Percentiles rank a stretch among this genome's conserved stretches.
Conservation (phyloP, 1,284 basidiomycete genomes). For the Leccinum pachyderme region DNA sequence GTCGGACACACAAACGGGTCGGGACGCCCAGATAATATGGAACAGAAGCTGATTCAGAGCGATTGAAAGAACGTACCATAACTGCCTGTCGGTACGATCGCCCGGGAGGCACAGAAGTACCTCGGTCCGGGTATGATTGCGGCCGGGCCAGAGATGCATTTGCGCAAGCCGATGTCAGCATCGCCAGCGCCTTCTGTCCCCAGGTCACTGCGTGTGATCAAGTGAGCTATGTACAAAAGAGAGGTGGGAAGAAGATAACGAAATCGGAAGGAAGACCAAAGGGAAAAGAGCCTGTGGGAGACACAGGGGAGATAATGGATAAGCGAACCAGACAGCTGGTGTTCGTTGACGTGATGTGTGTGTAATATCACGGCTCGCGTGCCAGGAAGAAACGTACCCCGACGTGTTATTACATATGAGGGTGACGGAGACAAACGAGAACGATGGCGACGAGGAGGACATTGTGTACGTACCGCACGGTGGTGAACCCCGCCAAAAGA, state of each 20-base stretch:
- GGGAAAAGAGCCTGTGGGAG: not conserved
- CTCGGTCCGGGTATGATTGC: slow-evolving; percentile 60
- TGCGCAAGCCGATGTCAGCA: slow-evolving; percentile 58
- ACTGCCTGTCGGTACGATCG: slow-evolving; percentile 60
- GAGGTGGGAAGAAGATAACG: too few relatives aligned
- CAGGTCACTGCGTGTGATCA: slow-evolving; percentile 45
- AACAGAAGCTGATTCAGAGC: not conserved
- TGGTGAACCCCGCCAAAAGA: slow-evolving; percentile 63
- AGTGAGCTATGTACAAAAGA: not conserved
- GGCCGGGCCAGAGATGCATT: slow-evolving; percentile 44
- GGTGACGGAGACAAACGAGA: not conserved
- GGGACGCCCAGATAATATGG: not conserved
- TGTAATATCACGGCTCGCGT: not conserved
- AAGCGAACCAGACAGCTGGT: slow-evolving; percentile 2
- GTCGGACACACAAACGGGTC: not conserved
- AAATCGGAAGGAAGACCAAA: not conserved
- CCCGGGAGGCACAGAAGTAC: slow-evolving; percentile 61
- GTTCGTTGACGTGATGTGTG: slow-evolving; percentile 3
- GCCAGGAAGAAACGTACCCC: not conserved
- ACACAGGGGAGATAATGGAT: slow-evolving; percentile 1
- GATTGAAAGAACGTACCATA: slow-evolving; percentile 46
- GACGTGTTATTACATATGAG: not conserved
- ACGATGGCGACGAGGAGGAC: not conserved
- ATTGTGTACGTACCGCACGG: slow-evolving; percentile 48
- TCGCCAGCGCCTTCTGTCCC: slow-evolving; percentile 67